Percentiles rank a stretch among this genome's conserved stretches.
These are phyloP conservation scores for Podila epicladia DNA, from an alignment of 192 early-diverging fungal species.

Conservation along the genomic window DNA sequence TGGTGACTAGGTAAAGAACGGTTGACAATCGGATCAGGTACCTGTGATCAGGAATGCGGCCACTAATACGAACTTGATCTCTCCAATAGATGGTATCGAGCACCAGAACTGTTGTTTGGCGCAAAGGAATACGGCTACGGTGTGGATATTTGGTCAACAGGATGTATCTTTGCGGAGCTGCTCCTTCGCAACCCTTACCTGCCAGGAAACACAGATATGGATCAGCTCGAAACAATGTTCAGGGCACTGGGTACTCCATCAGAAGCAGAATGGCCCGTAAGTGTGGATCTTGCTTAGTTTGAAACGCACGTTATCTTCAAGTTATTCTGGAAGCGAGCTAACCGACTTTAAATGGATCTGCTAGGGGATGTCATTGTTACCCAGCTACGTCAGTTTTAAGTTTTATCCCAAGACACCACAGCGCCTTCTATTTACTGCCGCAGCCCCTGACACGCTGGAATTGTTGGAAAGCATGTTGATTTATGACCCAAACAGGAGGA, in stretches of 20 bases:
- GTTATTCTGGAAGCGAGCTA: too few relatives aligned
- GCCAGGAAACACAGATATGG: constrained; percentile 83
- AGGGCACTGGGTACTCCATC: constrained; percentile 84
- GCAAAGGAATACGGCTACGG: constrained; percentile 87
- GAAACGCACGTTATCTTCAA: not conserved
- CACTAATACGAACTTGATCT: not conserved
- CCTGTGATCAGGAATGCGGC: too few relatives aligned
- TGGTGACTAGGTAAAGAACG: constrained; percentile 78
- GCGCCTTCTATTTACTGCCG: constrained; percentile 81
- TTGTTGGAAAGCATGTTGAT: constrained; percentile 87
- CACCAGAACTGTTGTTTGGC: constrained; percentile 94
- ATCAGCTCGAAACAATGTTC: constrained; percentile 81
- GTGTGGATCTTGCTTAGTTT: not conserved
- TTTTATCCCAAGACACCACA: constrained; percentile 78
- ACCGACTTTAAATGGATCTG: not conserved
- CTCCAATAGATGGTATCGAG: constrained; percentile 86
- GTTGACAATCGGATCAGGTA: too few relatives aligned
- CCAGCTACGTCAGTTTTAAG: constrained; percentile 79
- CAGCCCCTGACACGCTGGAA: constrained; percentile 84
- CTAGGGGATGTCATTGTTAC: constrained; percentile 74
- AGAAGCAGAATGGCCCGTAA: constrained; percentile 82
- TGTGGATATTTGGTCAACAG: constrained; percentile 97
- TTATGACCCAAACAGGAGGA: constrained; percentile 86
- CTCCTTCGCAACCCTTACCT: constrained; percentile 92
- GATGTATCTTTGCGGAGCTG: constrained; percentile 99